Conservation (phyloP, 257 asterid species). For the Oldenlandia corymbosa region DNA sequence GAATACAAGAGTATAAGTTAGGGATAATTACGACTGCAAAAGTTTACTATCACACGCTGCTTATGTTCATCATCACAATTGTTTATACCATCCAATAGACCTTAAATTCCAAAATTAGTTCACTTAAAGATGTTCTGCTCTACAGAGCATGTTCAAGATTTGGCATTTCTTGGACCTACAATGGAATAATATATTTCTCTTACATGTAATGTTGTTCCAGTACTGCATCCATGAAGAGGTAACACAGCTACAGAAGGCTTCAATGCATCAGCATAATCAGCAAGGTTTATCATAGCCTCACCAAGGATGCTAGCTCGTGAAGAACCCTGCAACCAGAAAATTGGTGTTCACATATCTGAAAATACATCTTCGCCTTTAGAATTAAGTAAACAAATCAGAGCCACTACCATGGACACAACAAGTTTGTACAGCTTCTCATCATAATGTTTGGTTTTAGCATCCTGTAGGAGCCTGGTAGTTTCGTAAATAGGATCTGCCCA, state of each 20-base stretch:
- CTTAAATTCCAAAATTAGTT: not conserved
- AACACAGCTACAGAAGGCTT: conserved; percentile 68
- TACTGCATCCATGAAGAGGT: conserved; percentile 82
- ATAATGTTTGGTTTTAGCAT: conserved; percentile 68
- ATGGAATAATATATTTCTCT: conserved; percentile 19
- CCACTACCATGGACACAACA: conserved; percentile 84
- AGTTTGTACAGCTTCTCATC: conserved; percentile 94
- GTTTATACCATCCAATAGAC: not conserved
- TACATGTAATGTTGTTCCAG: conserved; percentile 85
- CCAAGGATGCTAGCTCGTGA: conserved; percentile 91
- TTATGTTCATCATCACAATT: no score
- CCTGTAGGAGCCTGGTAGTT: conserved; percentile 93
- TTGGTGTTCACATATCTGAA: conserved; percentile 12
- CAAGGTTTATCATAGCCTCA: conserved; percentile 83
- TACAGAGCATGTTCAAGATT: not conserved
- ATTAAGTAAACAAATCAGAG: conserved; percentile 9
- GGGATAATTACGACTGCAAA: no score
- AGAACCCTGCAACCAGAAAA: conserved; percentile 63
- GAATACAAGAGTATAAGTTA: no score
- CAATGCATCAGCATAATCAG: conserved; percentile 80
- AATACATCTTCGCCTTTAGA: not conserved
- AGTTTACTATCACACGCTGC: no score
- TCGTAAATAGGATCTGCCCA: conserved; percentile 99
- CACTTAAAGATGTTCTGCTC: not conserved
- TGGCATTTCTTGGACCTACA: not conserved